Conservation (phyloP, 2,329 filamentous ascomycete genomes). For the Dothiorella sarmentorum region DNA sequence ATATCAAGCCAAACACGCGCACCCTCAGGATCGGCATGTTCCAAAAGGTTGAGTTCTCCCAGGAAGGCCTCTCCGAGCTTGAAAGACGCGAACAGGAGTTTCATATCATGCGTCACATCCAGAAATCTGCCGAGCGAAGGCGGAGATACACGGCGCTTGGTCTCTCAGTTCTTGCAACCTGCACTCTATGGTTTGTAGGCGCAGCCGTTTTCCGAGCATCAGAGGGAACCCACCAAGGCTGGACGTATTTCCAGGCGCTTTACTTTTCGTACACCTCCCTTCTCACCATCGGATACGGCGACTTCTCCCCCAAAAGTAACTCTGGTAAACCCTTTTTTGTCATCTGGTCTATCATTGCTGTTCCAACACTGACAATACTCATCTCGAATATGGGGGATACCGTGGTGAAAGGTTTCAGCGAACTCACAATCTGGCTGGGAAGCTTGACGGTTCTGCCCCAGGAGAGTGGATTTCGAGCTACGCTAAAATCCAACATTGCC, state of each 20-base stretch:
- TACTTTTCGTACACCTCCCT: slow-evolving; percentile 55
- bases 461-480: slow-evolving; percentile 41
- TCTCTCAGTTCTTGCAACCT: slow-evolving; percentile 37
- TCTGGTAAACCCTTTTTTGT: slow-evolving; percentile 55
- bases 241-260: slow-evolving; percentile 51
- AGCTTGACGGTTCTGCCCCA: slow-evolving; percentile 54
- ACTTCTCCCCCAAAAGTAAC: slow-evolving; percentile 46
- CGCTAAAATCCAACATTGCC: slow-evolving; percentile 30
- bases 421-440: slow-evolving; percentile 55
- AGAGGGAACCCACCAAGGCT: slow-evolving; percentile 43
- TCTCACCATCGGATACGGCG: slow-evolving; percentile 56
- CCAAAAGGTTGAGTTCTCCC: slow-evolving; percentile 39
- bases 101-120: slow-evolving; percentile 40
- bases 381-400: slow-evolving; percentile 55
- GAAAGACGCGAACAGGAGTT: slow-evolving; percentile 49
- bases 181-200: slow-evolving; percentile 46
- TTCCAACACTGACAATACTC: slow-evolving; percentile 53
- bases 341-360: slow-evolving; percentile 54
- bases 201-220: slow-evolving; percentile 49
- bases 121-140: slow-evolving; percentile 33
- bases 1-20: slow-evolving; percentile 37
- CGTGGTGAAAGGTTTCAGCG: slow-evolving; percentile 52
- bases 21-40: slow-evolving; percentile 44
- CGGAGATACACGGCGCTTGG: slow-evolving; percentile 41
- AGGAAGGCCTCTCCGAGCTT: slow-evolving; percentile 36